These are phyloP conservation scores for Cyberlindnera euphorbiiphila DNA, from an alignment of 805 yeast species.

Conservation along the genomic window DNA sequence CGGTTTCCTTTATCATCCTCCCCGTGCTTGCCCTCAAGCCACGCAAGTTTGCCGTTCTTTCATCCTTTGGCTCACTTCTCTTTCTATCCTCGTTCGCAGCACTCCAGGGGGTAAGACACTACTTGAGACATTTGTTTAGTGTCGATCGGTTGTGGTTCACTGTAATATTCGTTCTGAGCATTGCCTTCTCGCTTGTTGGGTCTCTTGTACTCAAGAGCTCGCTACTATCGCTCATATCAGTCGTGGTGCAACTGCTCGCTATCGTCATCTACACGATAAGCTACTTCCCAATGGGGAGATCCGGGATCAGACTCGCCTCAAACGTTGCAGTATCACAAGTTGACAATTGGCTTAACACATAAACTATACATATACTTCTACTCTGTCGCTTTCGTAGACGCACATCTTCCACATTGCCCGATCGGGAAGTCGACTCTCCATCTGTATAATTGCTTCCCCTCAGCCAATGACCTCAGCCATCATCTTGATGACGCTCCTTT, in stretches of 20 bases:
- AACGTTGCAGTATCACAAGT: conserved; percentile 18
- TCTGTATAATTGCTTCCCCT: too few relatives aligned
- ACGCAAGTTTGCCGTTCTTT: conserved; percentile 18
- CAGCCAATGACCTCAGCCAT: too few relatives aligned
- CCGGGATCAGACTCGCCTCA: conserved; percentile 18
- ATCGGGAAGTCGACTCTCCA: neutral
- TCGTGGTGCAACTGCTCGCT: conserved; percentile 11
- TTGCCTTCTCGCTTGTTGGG: conserved; percentile 12
- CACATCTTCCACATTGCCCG: too few relatives aligned
- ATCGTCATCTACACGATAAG: conserved; percentile 18
- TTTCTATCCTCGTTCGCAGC: conserved; percentile 18
- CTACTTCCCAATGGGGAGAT: conserved; percentile 22
- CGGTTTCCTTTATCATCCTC: conserved; percentile 18
- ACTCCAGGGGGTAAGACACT: conserved; percentile 13
- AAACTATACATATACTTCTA: conserved; percentile 1
- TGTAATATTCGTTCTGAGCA: conserved; percentile 11
- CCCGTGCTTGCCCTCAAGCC: conserved; percentile 21
- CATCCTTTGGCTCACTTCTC: conserved; percentile 19
- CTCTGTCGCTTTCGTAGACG: too few relatives aligned
- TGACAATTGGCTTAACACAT: conserved; percentile 20
- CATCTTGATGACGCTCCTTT: too few relatives aligned
- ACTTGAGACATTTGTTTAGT: conserved; percentile 15
- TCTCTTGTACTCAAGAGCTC: conserved; percentile 13
- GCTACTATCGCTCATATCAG: conserved; percentile 12
- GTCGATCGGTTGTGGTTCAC: conserved; percentile 22